Evolutionary conservation across 371 early-diverging fungal genomes (phyloP).

Genomic region (Polyrhizophydium stewartii): DNA sequence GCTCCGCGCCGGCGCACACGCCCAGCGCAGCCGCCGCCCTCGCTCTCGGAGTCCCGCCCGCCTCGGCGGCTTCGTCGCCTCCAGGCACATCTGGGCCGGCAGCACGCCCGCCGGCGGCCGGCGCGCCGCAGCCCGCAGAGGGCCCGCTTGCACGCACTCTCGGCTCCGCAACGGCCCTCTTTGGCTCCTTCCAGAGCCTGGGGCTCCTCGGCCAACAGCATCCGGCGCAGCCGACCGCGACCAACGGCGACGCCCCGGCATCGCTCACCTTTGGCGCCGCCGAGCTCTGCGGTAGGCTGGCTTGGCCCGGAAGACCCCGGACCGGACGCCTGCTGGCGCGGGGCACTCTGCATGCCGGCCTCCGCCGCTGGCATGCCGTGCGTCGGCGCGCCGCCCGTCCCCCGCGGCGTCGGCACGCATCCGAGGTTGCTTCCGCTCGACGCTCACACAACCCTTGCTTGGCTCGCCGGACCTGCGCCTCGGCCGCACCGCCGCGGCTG

Average conservation of each 20-base stretch:
- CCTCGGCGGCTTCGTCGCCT: no score
- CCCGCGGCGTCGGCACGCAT: no score
- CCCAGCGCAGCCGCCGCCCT: not conserved
- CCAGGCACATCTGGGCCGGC: no score
- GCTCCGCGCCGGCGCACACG: no score
- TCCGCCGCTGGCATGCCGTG: no score
- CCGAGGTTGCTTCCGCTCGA: no score
- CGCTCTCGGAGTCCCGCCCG: not conserved
- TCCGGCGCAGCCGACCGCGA: not conserved
- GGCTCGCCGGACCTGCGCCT: slow-evolving; percentile 8
- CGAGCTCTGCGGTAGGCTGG: not conserved
- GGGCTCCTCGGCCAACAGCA: not conserved
- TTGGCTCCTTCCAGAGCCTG: not conserved
- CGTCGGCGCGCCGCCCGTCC: no score
- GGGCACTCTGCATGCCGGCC: no score
- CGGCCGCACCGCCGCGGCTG: not conserved
- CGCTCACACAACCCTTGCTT: no score
- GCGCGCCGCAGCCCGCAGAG: not conserved
- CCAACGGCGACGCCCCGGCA: no score
- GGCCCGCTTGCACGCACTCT: not conserved
- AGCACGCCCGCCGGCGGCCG: not conserved
- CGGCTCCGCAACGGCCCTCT: not conserved
- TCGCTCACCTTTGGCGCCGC: not conserved
- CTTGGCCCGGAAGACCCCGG: no score
- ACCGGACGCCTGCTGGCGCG: no score